Evolutionary conservation across 495 filamentous ascomycete genomes (phyloP).

Genomic region (Tuber magnatum): DNA sequence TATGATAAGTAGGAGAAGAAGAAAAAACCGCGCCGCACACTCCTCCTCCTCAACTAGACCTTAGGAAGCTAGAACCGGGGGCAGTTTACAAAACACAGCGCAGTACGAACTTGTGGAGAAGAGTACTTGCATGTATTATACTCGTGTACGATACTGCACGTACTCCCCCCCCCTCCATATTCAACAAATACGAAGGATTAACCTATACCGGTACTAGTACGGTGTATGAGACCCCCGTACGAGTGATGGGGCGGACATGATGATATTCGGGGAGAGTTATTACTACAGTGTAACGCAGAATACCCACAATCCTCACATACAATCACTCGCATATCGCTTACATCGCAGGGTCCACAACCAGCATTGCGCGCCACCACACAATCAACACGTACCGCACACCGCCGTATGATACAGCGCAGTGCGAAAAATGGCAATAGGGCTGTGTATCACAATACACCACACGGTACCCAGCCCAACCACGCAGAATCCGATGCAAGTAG

Average conservation of each 20-base stretch:
- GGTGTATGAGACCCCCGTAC: neutral
- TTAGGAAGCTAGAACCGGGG: too few relatives aligned
- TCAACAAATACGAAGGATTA: neutral
- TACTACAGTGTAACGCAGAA: neutral
- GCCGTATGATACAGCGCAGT: neutral
- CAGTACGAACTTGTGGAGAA: too few relatives aligned
- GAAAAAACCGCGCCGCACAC: too few relatives aligned
- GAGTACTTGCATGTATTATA: too few relatives aligned
- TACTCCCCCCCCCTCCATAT: neutral
- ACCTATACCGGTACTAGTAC: neutral
- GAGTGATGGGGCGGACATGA: neutral
- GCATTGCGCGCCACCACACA: neutral
- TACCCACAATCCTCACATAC: neutral
- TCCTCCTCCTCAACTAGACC: too few relatives aligned
- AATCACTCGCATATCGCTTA: neutral
- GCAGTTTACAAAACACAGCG: too few relatives aligned
- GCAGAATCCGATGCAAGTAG: neutral
- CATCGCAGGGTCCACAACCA: neutral
- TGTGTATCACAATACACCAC: too few relatives aligned
- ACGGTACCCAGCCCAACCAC: too few relatives aligned
- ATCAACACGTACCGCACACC: too few relatives aligned
- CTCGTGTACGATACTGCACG: too few relatives aligned
- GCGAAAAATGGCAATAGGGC: neutral
- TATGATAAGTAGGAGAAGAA: too few relatives aligned
- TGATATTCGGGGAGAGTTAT: neutral